These are phyloP conservation scores for Leccinum fuscescens DNA, from an alignment of 1,284 basidiomycete species.

Conservation along the genomic window DNA sequence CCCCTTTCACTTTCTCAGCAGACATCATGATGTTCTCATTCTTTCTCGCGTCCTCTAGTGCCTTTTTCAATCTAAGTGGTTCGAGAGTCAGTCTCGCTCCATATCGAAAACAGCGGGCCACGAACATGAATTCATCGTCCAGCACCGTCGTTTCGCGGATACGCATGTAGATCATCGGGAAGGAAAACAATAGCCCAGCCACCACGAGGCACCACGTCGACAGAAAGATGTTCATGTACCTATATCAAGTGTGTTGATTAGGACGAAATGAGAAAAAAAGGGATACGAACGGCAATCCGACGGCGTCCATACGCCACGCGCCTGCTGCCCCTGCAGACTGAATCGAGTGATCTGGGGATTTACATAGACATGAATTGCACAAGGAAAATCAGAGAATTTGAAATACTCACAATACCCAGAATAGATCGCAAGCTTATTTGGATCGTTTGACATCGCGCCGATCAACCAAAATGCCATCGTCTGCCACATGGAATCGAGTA, in stretches of 20 bases:
- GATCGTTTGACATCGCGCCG: slow-evolving; percentile 41
- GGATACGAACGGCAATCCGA: slow-evolving; percentile 24
- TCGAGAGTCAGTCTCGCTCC: not conserved
- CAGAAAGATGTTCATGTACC: slow-evolving; percentile 25
- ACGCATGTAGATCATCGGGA: slow-evolving; percentile 35
- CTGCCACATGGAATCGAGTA: slow-evolving; percentile 44
- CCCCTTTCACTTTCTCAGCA: not conserved
- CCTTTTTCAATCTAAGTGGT: slow-evolving; percentile 1
- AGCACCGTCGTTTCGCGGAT: slow-evolving; percentile 31
- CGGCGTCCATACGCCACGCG: slow-evolving; percentile 36
- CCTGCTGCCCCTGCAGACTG: slow-evolving; percentile 38
- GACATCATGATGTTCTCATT: not conserved
- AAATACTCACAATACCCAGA: slow-evolving; percentile 39
- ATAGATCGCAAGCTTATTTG: slow-evolving; percentile 39
- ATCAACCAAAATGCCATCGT: slow-evolving; percentile 40
- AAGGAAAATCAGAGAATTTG: not conserved
- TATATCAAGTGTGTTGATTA: not conserved
- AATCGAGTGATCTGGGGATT: slow-evolving; percentile 32
- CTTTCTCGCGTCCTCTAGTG: not conserved
- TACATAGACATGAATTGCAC: not conserved
- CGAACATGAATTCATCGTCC: slow-evolving; percentile 28
- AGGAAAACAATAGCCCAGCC: slow-evolving; percentile 30
- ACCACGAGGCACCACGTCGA: slow-evolving; percentile 35
- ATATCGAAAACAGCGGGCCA: not conserved
- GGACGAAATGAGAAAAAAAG: not conserved